These are phyloP conservation scores for Saccharomyces kudriavzevii DNA, from an alignment of 805 yeast species.

Conservation along the genomic window DNA sequence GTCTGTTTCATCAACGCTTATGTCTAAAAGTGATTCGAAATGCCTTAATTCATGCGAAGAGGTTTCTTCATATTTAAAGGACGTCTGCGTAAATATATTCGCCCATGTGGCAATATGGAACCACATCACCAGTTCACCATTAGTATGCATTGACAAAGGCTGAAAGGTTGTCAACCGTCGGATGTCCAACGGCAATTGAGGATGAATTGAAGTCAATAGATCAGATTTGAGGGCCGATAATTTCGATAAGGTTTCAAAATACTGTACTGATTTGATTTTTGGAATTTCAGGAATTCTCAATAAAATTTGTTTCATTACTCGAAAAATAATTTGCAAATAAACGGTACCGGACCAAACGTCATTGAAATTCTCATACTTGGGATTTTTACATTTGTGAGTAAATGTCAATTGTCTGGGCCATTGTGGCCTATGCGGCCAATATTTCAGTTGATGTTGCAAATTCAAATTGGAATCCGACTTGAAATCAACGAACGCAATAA, in stretches of 20 bases:
- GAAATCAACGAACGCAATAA: neutral
- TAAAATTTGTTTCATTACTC: slow-evolving; percentile 14
- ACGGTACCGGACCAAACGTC: slow-evolving; percentile 22
- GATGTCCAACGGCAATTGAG: neutral
- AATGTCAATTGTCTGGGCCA: slow-evolving; percentile 26
- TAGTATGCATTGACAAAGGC: neutral
- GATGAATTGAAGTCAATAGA: neutral
- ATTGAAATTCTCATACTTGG: slow-evolving; percentile 8
- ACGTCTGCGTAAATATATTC: neutral
- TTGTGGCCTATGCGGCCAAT: slow-evolving; percentile 10
- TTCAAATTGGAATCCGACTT: neutral
- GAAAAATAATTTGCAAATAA: slow-evolving; percentile 15
- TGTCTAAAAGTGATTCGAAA: neutral
- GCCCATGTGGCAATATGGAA: neutral
- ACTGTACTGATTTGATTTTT: slow-evolving; percentile 21
- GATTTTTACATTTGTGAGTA: slow-evolving; percentile 18
- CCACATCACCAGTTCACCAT: neutral
- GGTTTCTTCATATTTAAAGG: neutral
- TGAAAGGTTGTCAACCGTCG: neutral
- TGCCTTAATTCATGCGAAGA: neutral
- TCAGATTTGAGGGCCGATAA: neutral
- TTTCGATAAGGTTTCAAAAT: slow-evolving; percentile 1
- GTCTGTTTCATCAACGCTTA: neutral
- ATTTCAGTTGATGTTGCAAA: neutral
- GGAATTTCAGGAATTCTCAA: slow-evolving; percentile 20